These are phyloP conservation scores for Lanmaoa pseudosensibilis DNA, from an alignment of 768 basidiomycete species.

Conservation along the genomic window DNA sequence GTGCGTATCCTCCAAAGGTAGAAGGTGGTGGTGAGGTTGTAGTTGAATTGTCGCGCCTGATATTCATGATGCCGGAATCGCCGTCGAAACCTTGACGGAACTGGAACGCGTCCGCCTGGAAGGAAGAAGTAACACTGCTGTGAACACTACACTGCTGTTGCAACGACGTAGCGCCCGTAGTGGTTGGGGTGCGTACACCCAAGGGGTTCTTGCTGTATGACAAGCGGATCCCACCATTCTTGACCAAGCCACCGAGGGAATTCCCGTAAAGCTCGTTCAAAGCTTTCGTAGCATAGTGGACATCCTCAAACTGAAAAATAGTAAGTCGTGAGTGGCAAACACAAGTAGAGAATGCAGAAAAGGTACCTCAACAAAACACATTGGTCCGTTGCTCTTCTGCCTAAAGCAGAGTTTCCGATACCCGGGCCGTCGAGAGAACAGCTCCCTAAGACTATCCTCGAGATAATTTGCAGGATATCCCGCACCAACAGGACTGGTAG, in stretches of 20 bases:
- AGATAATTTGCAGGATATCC: conserved; percentile 78
- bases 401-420: conserved; percentile 92
- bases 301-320: conserved; percentile 81
- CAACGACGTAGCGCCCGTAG: conserved; percentile 35
- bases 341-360: not conserved
- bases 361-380: conserved; percentile 97
- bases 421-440: conserved; percentile 79
- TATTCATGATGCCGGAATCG: conserved; percentile 19
- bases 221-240: conserved; percentile 92
- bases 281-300: conserved; percentile 79
- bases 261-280: conserved; percentile 89
- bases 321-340: conserved; percentile 1
- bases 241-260: conserved; percentile 87
- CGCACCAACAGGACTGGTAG: conserved; percentile 69
- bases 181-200: conserved; percentile 84
- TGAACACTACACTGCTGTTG: conserved; percentile 29
- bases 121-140: conserved; percentile 27
- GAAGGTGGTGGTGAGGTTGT: conserved; percentile 28
- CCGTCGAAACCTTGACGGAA: conserved; percentile 32
- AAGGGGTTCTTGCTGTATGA: conserved; percentile 98
- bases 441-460: conserved; percentile 80
- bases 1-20: conserved; percentile 30
- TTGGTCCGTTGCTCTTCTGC: conserved; percentile 96
- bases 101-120: conserved; percentile 29
- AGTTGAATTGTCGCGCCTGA: conserved; percentile 27